Base-by-base conservation (phyloP, 2,329 filamentous ascomycete genomes). In the Capronia epimyces region DNA sequence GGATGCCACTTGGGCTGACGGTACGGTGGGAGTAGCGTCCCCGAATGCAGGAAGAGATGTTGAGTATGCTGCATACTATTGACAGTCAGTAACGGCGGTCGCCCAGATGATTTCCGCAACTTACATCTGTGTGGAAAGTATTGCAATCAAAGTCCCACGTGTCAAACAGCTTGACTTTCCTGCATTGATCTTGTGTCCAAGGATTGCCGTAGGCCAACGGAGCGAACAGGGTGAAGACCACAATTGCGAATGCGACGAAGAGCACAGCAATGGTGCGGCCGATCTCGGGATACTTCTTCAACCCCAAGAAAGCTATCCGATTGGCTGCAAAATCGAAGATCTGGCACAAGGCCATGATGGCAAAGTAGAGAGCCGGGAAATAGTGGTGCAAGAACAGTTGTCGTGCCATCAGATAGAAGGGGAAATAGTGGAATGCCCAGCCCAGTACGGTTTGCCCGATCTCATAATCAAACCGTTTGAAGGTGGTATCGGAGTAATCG, bases 141-240 rank as follows among this genome's bases (percentile, higher is more conserved):
- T 95, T 95, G 79, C 93, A 98, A 70, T 98, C 93, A 80, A 91
- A 98, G 67, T 98, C 93, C 93, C 93, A 98, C 1, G 82, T 84
- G 52, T 79, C 75, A 66, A 97, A 84, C 10, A 98, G 75, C 76
- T 97, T 97, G 55, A 93, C 84, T 50, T 82, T 82, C 61, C 82
- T 83, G 77, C 93, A 98, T 64, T 93, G 85, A 52, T 78, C 74
- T 75, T 89, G 87, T 45, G 91, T 98, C 93, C 93, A 98, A 45
- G 83, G 76, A 67, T 95, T 96, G 55, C 93, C 93, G 65, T 98
- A 98, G 9, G 87, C 83, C 31, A 98, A 77, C 32, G 93, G 93
- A 8, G 90, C 82, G 67, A 89, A 94, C n/a, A 96, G 74, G 1
- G 79, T 77, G 66, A 97, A 98, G 4, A 84, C 86, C 15, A 81